Conservation (phyloP, 2,329 filamentous ascomycete species). For the Xylariaceae sp. region DNA sequence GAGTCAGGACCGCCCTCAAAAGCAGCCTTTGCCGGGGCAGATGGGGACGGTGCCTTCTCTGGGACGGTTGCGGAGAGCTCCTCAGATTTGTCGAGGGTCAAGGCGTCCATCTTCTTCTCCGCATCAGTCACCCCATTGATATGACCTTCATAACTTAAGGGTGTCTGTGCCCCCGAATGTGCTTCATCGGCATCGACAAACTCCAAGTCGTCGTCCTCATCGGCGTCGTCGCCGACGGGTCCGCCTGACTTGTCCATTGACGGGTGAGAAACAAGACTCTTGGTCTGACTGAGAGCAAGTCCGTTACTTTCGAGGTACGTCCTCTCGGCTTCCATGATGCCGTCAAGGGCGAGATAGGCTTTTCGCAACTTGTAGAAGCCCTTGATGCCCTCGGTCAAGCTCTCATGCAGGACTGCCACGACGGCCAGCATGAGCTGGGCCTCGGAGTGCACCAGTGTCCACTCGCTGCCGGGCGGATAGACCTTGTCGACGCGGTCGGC, state of each 20-base stretch:
- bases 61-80: conserved; percentile 2
- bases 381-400: conserved; percentile 80
- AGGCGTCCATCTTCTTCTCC: conserved; percentile 19
- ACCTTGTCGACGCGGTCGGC: conserved; percentile 36
- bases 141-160: conserved; percentile 39
- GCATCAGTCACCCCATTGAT: conserved; percentile 25
- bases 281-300: conserved; percentile 18
- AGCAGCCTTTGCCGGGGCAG: too few relatives aligned
- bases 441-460: conserved; percentile 74
- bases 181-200: conserved; percentile 51
- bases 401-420: conserved; percentile 84
- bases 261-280: conserved; percentile 5
- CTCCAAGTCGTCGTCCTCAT: conserved; percentile 33
- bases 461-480: conserved; percentile 81
- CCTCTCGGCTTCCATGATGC: conserved; percentile 67
- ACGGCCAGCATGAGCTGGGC: conserved; percentile 85
- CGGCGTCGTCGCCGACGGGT: background rate
- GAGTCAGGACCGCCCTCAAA: conserved; percentile 44
- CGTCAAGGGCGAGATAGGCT: conserved; percentile 75
- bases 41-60: background rate
- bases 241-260: background rate
- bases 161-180: conserved; percentile 35
- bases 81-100: conserved; percentile 17
- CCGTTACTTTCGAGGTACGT: conserved; percentile 36
- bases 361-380: conserved; percentile 91